Base-by-base conservation (phyloP, 306 rosid species). In the Cajanus cajan region DNA sequence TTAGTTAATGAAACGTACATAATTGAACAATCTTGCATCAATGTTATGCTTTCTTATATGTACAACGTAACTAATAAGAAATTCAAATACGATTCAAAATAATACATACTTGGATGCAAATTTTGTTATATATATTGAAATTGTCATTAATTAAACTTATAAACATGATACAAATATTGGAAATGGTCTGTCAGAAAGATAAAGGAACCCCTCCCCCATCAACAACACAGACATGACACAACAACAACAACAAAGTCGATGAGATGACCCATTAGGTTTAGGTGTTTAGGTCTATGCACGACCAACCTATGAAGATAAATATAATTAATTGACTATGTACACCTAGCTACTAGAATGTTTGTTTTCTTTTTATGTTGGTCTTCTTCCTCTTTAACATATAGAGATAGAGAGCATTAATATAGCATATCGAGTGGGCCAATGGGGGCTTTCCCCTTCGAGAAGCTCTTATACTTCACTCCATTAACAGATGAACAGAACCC, bases 401-500 rank as follows among this genome's bases (percentile, higher is more conserved):
- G 13, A 28, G 71, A 33, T 75, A 61, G 69, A 65, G 33, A 65
- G 71, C 69, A 61, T 47, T 59, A 16, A 44, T 18, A 18, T 64
- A 64, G 44, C 58, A 75, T 44, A 44, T 28, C 37, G 24, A 76
- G 80, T 76, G 73, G 80, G 63, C 61, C 71, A 75, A 2, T 28
- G 40, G n/a, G 22, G 31, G 19, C 24, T 61, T 61, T 45, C 9
- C 14, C 48, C 18, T 31, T 58, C 28, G 4, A 12, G n/a, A n/a
- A 16, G 0, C 10, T 64, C 9, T 18, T 25, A 7, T 4, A 55
- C 68, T 54, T 8, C 18, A 8, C 70, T 74, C 79, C 69, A 74
- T 76, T 47, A 33, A 22, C 4, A 7, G 0, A 39, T 57, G 16
- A 37, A 55, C 68, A 71, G 50, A 71, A 71, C 64, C 64, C 34